Evolutionary conservation across 2,329 filamentous ascomycete genomes (phyloP), one percentile per base, ranked within the genome.

Genomic region (Cercospora sp.): DNA sequence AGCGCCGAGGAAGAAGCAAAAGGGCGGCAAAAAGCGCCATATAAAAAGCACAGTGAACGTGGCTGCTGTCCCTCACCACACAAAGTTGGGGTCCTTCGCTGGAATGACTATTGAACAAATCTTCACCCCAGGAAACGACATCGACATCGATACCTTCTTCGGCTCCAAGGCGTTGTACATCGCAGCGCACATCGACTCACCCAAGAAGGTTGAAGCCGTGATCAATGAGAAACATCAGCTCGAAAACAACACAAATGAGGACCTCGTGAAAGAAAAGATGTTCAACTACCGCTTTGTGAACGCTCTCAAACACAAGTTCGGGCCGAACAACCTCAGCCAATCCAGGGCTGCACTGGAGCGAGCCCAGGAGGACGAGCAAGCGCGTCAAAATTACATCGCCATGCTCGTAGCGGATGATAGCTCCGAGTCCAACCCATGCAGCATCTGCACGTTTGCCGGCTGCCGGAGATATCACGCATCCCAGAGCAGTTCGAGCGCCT

Each of bases 241-340:
- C 2, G 58, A 60, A 6, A 36, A 20, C 16, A 42, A 23, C 28
- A 42, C 58, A 5, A 12, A 31, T 20, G 58, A 42, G n/a, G 3
- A 28, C 3, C 16, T 42, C 7, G 28, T 36, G 1, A 18, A 60
- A 3, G 33, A 26, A 2, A 60, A 60, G 9, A 2, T 36, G 1
- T 42, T 60, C 58, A 23, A 60, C 58, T 4, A 42, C 5, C 58
- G 58, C 18, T 2, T 36, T 12, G 3, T 4, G 20, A 8, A n/a
- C 16, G 58, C 58, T 12, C 58, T 60, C 33, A 16, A 60, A n/a
- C 58, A 60, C 33, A 31, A 36, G n/a, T 60, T 60, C 20, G 33
- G 58, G 2, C 20, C 9, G 58, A 16, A 2, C 20, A 60, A 60
- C 18, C 3, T 42, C 33, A 2, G 28, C 3, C 9, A 28, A 13